phyloP scores from a whole-genome alignment of 2,329 filamentous ascomycete genomes.

The Teratosphaeriaceae sp. region DNA sequence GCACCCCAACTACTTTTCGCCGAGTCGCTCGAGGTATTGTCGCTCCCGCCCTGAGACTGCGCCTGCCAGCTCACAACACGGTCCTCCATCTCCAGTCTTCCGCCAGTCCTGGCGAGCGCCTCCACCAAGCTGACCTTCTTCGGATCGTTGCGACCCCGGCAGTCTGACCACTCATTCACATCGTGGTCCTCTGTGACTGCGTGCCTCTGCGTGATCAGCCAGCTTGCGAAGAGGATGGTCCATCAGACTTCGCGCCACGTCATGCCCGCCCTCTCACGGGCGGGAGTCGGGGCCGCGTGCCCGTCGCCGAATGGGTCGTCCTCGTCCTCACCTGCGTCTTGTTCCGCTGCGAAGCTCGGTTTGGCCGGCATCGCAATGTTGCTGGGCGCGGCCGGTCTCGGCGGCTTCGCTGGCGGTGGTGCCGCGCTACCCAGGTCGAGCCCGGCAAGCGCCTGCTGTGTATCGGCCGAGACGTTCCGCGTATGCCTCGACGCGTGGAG shows the following conservation, averaged over 20 bases:
- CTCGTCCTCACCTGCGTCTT: slow-evolving; percentile 52
- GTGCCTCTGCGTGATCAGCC: neutral
- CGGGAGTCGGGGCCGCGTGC: slow-evolving; percentile 59
- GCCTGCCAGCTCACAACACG: slow-evolving; percentile 4
- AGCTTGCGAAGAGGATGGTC: no score
- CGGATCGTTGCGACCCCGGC: neutral
- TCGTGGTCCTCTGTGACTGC: neutral
- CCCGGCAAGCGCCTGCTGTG: slow-evolving; percentile 39
- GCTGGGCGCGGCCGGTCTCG: slow-evolving; percentile 34
- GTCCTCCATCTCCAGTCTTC: slow-evolving; percentile 1
- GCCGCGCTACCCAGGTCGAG: slow-evolving; percentile 32
- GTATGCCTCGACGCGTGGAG: slow-evolving; percentile 6
- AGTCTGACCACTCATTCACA: no score
- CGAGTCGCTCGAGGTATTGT: neutral
- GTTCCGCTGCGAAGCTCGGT: slow-evolving; percentile 18
- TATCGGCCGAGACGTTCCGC: slow-evolving; percentile 13
- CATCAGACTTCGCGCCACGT: slow-evolving; percentile 34
- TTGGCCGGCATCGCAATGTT: slow-evolving; percentile 32
- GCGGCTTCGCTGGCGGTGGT: slow-evolving; percentile 43
- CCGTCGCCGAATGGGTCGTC: slow-evolving; percentile 81
- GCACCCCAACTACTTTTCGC: neutral
- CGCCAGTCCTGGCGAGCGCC: neutral
- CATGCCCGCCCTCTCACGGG: slow-evolving; percentile 18
- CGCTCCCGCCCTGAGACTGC: neutral
- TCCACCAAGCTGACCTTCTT: neutral